Evolutionary conservation across 1,284 basidiomycete genomes (phyloP).

Genomic region (Polyporus tsugae): DNA sequence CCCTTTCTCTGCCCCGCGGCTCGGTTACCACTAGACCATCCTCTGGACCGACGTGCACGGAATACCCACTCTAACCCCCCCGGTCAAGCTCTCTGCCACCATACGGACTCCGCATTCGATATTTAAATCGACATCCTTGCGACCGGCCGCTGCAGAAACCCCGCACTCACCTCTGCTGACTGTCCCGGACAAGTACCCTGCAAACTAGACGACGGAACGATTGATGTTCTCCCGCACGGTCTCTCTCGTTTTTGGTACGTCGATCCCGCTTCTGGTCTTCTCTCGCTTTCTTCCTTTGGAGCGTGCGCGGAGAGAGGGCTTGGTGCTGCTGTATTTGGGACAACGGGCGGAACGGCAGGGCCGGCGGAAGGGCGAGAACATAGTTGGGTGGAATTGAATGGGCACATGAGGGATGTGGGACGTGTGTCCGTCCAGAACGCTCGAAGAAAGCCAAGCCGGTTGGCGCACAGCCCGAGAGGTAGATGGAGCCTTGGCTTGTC

Average conservation of each 20-base stretch:
- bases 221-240: conserved; percentile 33
- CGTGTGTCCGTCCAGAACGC: not conserved
- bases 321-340: conserved; percentile 1
- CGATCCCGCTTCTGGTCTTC: conserved; percentile 3
- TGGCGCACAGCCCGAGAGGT: not conserved
- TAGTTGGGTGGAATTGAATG: not conserved
- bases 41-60: not conserved
- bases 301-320: not conserved
- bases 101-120: not conserved
- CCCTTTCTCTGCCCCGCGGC: not conserved
- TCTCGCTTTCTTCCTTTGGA: not conserved
- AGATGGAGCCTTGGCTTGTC: not conserved
- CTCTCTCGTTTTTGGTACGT: conserved; percentile 30
- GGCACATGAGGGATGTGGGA: not conserved
- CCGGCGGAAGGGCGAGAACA: not conserved
- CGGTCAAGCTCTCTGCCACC: not conserved
- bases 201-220: conserved; percentile 1
- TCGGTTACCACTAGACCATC: not conserved
- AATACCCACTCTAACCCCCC: conserved; percentile 16
- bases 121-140: not conserved
- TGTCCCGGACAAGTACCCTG: conserved; percentile 9
- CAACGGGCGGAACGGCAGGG: not conserved
- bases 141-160: conserved; percentile 12
- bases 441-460: no score
- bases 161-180: conserved; percentile 3